These are phyloP conservation scores for Hypoxylon sp. DNA, from an alignment of 2,329 filamentous ascomycete genomes.

Conservation along the genomic window DNA sequence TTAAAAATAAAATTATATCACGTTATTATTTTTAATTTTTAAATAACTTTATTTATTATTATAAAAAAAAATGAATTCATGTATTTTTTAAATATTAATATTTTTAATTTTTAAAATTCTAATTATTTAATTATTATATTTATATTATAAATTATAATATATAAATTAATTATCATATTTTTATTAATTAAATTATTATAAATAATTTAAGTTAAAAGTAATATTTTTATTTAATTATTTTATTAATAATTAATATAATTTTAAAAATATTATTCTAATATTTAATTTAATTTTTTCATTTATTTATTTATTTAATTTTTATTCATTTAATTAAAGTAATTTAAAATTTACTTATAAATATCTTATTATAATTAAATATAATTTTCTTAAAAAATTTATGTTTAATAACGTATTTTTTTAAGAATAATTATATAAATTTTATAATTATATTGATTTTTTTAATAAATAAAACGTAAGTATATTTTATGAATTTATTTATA, in stretches of 20 bases:
- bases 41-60: not conserved
- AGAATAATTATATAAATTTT: too few relatives aligned
- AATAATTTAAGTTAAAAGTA: not conserved
- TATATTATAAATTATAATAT: not conserved
- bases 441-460: too few relatives aligned
- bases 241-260: not conserved
- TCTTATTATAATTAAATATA: not conserved
- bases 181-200: not conserved
- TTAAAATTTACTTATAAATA: not conserved
- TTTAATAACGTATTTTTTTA: not conserved
- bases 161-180: not conserved
- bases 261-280: too few relatives aligned
- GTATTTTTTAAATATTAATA: not conserved
- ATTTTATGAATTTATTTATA: not conserved
- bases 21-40: not conserved
- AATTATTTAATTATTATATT: not conserved
- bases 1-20: too few relatives aligned
- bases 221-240: too few relatives aligned
- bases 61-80: not conserved
- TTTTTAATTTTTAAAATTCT: not conserved
- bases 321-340: too few relatives aligned
- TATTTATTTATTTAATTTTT: not conserved
- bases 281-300: too few relatives aligned
- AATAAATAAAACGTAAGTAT: too few relatives aligned
- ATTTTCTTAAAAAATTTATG: not conserved